Evolutionary conservation across 495 filamentous ascomycete species (phyloP).

Genomic region (Halenospora varia): DNA sequence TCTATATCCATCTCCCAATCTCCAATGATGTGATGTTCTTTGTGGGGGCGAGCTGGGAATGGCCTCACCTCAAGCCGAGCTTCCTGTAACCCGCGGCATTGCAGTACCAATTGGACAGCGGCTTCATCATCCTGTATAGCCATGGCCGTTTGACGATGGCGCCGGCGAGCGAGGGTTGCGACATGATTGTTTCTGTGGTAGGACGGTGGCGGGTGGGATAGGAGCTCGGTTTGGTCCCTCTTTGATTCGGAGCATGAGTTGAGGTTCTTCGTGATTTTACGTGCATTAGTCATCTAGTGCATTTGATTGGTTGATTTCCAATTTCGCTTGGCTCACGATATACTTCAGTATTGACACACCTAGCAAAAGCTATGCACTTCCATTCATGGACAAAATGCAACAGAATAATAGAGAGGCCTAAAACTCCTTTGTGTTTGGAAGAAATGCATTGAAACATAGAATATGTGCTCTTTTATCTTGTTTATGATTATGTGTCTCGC

Average conservation of each 20-base stretch:
- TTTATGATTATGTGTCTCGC: too few relatives aligned
- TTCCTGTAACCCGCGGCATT: conserved; percentile 88
- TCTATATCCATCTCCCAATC: neutral
- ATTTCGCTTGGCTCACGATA: too few relatives aligned
- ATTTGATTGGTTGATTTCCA: neutral
- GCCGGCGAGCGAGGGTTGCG: conserved; percentile 64
- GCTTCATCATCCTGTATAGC: conserved; percentile 71
- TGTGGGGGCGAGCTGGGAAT: neutral
- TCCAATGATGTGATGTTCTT: neutral
- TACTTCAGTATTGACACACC: too few relatives aligned
- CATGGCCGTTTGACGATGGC: conserved; percentile 78
- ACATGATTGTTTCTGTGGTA: conserved; percentile 62
- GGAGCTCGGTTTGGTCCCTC: conserved; percentile 11
- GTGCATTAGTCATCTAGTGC: neutral
- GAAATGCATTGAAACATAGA: too few relatives aligned
- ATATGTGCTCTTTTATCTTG: too few relatives aligned
- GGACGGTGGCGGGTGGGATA: conserved; percentile 7
- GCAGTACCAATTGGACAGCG: conserved; percentile 78
- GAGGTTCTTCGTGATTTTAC: neutral
- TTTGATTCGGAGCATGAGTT: conserved; percentile 2
- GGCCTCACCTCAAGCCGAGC: conserved; percentile 79
- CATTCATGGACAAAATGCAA: too few relatives aligned
- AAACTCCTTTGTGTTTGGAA: too few relatives aligned
- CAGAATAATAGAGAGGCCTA: too few relatives aligned
- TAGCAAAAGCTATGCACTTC: too few relatives aligned